Base-by-base conservation (phyloP, 306 rosid species). In the Cucurbita maxima region DNA sequence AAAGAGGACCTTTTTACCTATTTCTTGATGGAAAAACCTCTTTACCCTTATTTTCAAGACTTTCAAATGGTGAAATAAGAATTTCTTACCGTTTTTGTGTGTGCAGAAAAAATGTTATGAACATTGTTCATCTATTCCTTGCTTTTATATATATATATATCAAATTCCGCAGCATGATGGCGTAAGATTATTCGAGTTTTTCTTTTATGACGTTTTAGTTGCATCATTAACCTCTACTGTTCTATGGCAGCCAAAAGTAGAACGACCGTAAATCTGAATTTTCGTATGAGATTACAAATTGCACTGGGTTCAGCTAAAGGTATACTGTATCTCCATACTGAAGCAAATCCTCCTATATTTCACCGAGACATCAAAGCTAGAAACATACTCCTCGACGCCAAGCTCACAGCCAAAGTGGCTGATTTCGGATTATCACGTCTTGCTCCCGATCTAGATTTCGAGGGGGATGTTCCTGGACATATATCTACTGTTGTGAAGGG, bases 371-470 rank as follows among this genome's bases (percentile, higher is more conserved):
- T 93, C 34, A 93, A 93, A 82, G 88, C 98, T 64, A 90, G 82
- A 60, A 93, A 90, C 87, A 93, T 93, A 81, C 96, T 93, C 72
- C 79, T 93, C 74, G 93, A 90, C 79, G 76, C 84, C 76, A 84
- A 82, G 77, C 75, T 86, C 61, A 79, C 51, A 1, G 93, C 98
- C 51, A 93, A 90, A 82, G 96, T 93, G 64, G 96, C 96, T 4
- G 98, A 93, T 87, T 93, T 93, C 54, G 98, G 98, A 74, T 81
- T 93, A 63, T 93, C 98, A 0, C 84, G 96, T 53, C 98, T 88
- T 72, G 96, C 96, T 44, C 97, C 96, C 1, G 58, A 59, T 75
- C 79, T 77, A 10, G 88, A 88, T 41, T 87, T 74, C 57, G 96
- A 86, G 78, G 98, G 97, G 73, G 75, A 36, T 18, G 79, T 56